Evolutionary conservation across 2,329 filamentous ascomycete species (phyloP), one percentile per base, ranked within the genome.

Genomic region (Helminthosporium solani): DNA sequence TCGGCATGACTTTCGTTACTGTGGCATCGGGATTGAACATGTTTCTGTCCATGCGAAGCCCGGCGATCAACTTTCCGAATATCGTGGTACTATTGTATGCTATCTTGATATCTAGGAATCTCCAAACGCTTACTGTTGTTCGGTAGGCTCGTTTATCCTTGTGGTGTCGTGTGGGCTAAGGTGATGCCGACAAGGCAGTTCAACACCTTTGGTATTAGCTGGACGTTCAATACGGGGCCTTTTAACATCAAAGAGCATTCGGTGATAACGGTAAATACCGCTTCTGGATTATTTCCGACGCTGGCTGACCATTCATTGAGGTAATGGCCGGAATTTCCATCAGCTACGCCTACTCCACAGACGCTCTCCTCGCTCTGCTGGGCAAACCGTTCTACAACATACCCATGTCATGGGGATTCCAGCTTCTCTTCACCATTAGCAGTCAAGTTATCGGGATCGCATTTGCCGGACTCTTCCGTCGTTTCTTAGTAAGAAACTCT

Each of bases 171-270:
- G 7, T 86, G 83, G 83, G 80, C 81, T 12, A 73, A 67, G 38
- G 66, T 80, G 27, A 71, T 84, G 64, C 81, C 83, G 1, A 64
- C 67, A 11, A 72, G 66, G 48, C 68, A 73, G 28, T 76, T 82
- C 44, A 73, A 58, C 16, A 77, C 76, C 0, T 78, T 84, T 52
- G 82, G 83, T 8, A 46, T 70, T 58, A 16, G 44, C 19, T 84
- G 78, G 75, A 76, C 74, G 18, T 68, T 86, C n/a, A 87, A 86
- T 45, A 82, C 84, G 0, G 83, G 83, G 0, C 83, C 83, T 1
- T 87, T 87, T 68, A 87, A 85, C 58, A 76, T 85, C 63, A 87
- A 87, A 65, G 84, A 87, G 60, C 84, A 87, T 61, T 71, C 81
- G 33, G 78, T 87, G 49, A 85, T 87, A 7, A 71, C 73, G 14